These are phyloP conservation scores for Lactifluus pinguis DNA, from an alignment of 768 basidiomycete species.

Conservation along the genomic window DNA sequence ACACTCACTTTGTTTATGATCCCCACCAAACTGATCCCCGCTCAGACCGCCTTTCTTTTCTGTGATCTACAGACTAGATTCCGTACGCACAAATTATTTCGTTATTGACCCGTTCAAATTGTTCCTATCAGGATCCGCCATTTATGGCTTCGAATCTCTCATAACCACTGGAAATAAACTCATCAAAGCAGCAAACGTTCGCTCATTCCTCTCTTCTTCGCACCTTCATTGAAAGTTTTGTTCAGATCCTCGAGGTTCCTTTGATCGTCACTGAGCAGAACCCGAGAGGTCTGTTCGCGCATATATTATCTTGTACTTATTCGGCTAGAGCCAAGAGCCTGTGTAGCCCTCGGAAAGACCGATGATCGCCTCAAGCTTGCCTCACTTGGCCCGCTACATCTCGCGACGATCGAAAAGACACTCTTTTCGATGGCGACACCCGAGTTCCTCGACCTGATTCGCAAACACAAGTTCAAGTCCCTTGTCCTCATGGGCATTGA, in stretches of 20 bases:
- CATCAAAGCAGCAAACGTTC: conserved; percentile 63
- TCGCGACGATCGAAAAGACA: conserved; percentile 65
- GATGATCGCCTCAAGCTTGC: conserved; percentile 6
- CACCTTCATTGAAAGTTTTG: neutral
- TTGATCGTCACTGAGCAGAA: conserved; percentile 84
- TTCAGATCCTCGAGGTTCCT: conserved; percentile 53
- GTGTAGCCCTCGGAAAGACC: conserved; percentile 29
- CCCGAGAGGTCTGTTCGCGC: conserved; percentile 47
- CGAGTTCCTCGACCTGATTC: conserved; percentile 48
- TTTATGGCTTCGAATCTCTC: conserved; percentile 65
- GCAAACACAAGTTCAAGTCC: conserved; percentile 39
- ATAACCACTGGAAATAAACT: conserved; percentile 66
- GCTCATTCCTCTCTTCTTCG: neutral
- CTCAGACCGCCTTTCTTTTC: conserved; percentile 52
- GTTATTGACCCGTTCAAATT: no score
- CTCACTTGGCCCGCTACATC: conserved; percentile 44
- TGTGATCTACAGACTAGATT: conserved; percentile 81
- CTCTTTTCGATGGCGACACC: conserved; percentile 81
- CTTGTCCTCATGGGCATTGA: conserved; percentile 85
- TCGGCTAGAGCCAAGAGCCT: conserved; percentile 37
- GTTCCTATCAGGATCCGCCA: conserved; percentile 34
- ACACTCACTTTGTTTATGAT: neutral
- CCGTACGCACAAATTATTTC: conserved; percentile 35
- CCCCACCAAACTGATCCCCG: conserved; percentile 29
- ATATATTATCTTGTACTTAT: neutral